Evolutionary conservation across 1,284 basidiomycete species (phyloP), one percentile per base, ranked within the genome.

Genomic region (Pseudozyma tsukubaensis): DNA sequence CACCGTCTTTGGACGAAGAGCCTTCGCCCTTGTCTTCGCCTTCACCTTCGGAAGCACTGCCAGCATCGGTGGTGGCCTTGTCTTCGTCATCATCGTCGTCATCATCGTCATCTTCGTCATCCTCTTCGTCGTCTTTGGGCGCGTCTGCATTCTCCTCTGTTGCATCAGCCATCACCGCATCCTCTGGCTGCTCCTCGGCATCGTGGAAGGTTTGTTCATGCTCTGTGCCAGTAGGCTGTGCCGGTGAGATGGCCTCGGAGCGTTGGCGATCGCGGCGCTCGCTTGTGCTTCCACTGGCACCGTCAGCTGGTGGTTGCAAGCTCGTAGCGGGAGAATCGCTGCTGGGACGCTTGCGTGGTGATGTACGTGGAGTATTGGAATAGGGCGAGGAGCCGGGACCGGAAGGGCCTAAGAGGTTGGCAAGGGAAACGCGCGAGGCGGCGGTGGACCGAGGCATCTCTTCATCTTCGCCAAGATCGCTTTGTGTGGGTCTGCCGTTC

Each of bases 41-140:
- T 12, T 78, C 79, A 8, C 63, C 74, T 40, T 74, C 76, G 1
- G 72, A 67, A 10, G 68, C 76, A 19, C 72, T 77, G 12, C 68
- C 78, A 13, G 62, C 67, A 21, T 78, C 78, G 4, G 64, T 70
- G 34, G 67, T 67, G 0, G 55, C 61, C 18, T 71, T 71, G 40
- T 67, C 76, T 13, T 69, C 75, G 24, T 80, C 73, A 12, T 77
- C 78, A 21, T 78, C 77, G 7, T 72, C 77, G 6, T 61, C 71
- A 24, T 67, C 74, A 0, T 69, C 72, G 6, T 75, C 72, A 14
- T 72, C 63, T 10, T 59, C 70, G 3, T 61, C 71, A 1, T 72
- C 70, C 5, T 51, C 58, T 18, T 57, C 55, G 16, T 47, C 72
- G 19, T 58, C 51, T n/a, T 47, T 42, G 0, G 18, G 36, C 1